A percentile compares a stretch with the other conserved stretches of the same genome.
Conservation (phyloP, 1,284 basidiomycete genomes). For the Apiotrichum gamsii region DNA sequence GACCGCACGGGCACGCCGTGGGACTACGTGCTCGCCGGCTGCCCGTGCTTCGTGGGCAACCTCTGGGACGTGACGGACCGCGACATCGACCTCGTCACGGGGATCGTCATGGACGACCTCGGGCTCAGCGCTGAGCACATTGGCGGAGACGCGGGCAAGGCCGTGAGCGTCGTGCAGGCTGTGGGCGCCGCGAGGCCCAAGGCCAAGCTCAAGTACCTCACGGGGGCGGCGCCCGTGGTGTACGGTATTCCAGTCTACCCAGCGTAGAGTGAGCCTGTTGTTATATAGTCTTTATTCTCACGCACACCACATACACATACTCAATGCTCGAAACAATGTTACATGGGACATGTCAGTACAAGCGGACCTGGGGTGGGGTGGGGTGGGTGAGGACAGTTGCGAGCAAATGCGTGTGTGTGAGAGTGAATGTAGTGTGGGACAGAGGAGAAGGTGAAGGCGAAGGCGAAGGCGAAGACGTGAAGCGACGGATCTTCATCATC, state of each 20-base stretch:
- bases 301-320: not conserved
- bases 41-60: conserved; percentile 86
- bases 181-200: conserved; percentile 68
- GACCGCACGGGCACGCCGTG: conserved; percentile 86
- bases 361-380: not conserved
- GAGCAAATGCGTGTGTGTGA: too few relatives aligned
- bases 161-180: conserved; percentile 62
- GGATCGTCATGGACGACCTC: conserved; percentile 71
- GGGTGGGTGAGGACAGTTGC: not conserved
- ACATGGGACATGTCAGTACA: not conserved
- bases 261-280: not conserved
- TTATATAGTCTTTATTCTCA: not conserved
- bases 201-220: conserved; percentile 87
- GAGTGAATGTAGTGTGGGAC: too few relatives aligned
- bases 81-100: conserved; percentile 89
- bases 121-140: conserved; percentile 49
- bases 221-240: conserved; percentile 89
- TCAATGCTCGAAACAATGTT: not conserved
- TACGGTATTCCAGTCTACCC: conserved; percentile 73
- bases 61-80: conserved; percentile 98
- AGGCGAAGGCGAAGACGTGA: too few relatives aligned
- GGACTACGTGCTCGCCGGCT: conserved; percentile 92
- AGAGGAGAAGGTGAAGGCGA: too few relatives aligned
- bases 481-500: too few relatives aligned
- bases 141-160: conserved; percentile 22